These are phyloP conservation scores for Amborella trichopoda DNA, from an alignment of 164 flowering plant genomes.

Conservation along the genomic window DNA sequence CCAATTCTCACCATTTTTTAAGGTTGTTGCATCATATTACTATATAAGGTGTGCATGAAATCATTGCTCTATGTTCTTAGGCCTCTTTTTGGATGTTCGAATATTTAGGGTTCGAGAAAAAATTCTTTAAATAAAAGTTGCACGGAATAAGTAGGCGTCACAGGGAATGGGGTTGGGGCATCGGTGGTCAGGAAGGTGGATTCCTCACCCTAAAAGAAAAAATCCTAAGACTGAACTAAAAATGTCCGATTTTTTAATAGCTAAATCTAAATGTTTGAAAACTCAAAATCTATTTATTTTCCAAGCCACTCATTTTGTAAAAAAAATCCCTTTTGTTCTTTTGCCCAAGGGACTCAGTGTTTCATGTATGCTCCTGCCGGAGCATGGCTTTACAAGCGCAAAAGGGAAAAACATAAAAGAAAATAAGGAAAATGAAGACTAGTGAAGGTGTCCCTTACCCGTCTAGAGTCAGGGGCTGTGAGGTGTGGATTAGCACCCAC, in stretches of 20 bases:
- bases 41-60: too few species aligned
- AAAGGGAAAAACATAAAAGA: neutral
- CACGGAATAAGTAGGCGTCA: neutral
- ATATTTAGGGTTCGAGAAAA: neutral
- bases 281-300: neutral
- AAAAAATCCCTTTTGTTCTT: neutral
- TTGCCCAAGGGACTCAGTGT: neutral
- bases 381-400: neutral
- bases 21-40: too few species aligned
- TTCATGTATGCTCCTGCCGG: neutral
- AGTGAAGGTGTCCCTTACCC: slow-evolving; percentile 12
- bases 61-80: neutral
- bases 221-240: too few species aligned
- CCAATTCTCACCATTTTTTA: too few species aligned
- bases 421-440: neutral
- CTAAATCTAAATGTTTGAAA: neutral
- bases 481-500: slow-evolving; percentile 48
- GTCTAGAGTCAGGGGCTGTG: slow-evolving; percentile 14
- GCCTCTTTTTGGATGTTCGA: neutral
- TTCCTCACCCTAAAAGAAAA: too few species aligned
- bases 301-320: neutral
- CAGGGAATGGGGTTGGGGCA: neutral
- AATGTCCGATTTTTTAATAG: too few species aligned
- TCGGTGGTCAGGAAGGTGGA: too few species aligned
- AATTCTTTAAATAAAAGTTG: neutral